Conservation (phyloP, 169 alveolate genomes). For the Cryptosporidium felis region DNA sequence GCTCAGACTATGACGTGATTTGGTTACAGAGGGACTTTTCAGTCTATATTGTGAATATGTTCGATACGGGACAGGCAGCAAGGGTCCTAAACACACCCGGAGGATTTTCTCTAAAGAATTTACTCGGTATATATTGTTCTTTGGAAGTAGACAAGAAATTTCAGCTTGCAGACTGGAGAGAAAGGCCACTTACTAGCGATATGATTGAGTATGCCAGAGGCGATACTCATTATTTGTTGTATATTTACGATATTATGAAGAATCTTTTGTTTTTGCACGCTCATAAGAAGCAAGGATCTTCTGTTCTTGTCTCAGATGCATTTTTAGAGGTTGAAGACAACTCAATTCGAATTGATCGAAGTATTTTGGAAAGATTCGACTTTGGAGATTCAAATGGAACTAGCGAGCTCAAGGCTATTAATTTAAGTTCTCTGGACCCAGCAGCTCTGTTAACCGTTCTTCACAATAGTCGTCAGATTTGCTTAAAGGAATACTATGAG, state of each 20-base stretch:
- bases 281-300: background rate
- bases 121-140: conserved; percentile 81
- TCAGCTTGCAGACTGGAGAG: conserved; percentile 93
- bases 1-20: conserved; percentile 89
- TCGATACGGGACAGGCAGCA: conserved; percentile 94
- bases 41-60: conserved; percentile 91
- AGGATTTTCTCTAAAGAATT: conserved; percentile 83
- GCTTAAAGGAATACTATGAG: conserved; percentile 15
- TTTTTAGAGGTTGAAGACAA: background rate
- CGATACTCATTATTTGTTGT: conserved; percentile 91
- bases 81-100: conserved; percentile 82
- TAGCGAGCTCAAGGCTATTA: background rate
- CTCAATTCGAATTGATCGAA: background rate
- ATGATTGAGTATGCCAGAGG: conserved; percentile 89
- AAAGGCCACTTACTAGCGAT: conserved; percentile 87
- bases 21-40: conserved; percentile 96
- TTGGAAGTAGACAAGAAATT: conserved; percentile 87
- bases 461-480: conserved; percentile 47
- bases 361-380: background rate
- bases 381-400: background rate
- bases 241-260: conserved; percentile 86
- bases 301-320: conserved; percentile 3
- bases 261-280: conserved; percentile 64
- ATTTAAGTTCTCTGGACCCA: conserved; percentile 3
- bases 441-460: conserved; percentile 34